These are phyloP conservation scores for Eragrostis nindensis DNA, from an alignment of 176 grass and related monocot species.

Conservation along the genomic window DNA sequence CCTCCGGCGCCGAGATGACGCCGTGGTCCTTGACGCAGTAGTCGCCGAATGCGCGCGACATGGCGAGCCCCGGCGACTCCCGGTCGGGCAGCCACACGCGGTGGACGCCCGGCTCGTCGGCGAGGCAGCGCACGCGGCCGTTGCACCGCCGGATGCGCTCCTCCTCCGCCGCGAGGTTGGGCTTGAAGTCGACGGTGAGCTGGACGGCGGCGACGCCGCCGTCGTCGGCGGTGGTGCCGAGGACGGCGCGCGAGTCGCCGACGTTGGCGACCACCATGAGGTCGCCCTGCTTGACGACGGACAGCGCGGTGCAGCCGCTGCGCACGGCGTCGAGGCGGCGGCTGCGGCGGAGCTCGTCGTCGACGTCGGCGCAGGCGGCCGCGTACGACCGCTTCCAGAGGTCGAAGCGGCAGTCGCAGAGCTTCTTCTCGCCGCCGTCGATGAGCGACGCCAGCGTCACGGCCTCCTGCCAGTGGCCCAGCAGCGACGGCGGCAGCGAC, in stretches of 20 bases:
- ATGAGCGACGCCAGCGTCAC: slow-evolving; percentile 56
- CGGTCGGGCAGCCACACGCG: slow-evolving; percentile 70
- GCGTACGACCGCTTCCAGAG: slow-evolving; percentile 72
- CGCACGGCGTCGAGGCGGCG: slow-evolving; percentile 67
- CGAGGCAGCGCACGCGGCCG: slow-evolving; percentile 63
- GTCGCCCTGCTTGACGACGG: slow-evolving; percentile 80
- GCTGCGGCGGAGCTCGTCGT: slow-evolving; percentile 66
- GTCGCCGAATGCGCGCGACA: slow-evolving; percentile 96
- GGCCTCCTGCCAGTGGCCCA: slow-evolving; percentile 84
- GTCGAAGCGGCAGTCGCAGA: slow-evolving; percentile 52
- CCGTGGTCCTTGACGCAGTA: slow-evolving; percentile 81
- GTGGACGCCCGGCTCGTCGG: slow-evolving; percentile 84
- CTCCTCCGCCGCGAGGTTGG: slow-evolving; percentile 81
- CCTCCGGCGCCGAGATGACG: slow-evolving; percentile 83
- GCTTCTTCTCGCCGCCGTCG: slow-evolving; percentile 67
- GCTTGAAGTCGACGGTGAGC: slow-evolving; percentile 90
- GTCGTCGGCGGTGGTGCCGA: slow-evolving; percentile 55
- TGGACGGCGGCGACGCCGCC: slow-evolving; percentile 66
- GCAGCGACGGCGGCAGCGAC: slow-evolving; percentile 71
- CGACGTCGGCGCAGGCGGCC: slow-evolving; percentile 58
- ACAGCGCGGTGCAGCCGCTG: slow-evolving; percentile 82
- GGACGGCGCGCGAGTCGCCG: slow-evolving; percentile 88
- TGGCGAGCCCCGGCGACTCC: slow-evolving; percentile 82
- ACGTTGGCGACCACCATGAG: slow-evolving; percentile 80
- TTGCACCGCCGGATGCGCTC: slow-evolving; percentile 81